These are phyloP conservation scores for Fusarium pininemorale DNA, from an alignment of 2,329 filamentous ascomycete genomes.

Conservation along the genomic window DNA sequence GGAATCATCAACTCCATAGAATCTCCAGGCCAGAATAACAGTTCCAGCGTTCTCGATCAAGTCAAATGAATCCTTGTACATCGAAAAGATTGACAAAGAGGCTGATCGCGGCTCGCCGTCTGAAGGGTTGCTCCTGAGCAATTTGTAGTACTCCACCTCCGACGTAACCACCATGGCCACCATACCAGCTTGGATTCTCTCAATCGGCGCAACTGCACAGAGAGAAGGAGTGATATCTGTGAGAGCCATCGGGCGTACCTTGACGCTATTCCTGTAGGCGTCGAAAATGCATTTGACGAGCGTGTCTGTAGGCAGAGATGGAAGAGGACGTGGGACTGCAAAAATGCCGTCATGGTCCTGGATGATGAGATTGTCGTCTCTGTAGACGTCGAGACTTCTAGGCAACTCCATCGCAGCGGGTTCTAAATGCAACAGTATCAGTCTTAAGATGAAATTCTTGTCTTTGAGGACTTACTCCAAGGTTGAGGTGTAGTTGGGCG, in stretches of 20 bases:
- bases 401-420: not conserved
- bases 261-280: not conserved
- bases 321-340: not conserved
- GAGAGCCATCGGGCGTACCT: not conserved
- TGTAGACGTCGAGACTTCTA: not conserved
- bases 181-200: not conserved
- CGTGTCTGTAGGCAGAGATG: not conserved
- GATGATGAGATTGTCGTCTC: not conserved
- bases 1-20: not conserved
- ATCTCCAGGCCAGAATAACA: not conserved
- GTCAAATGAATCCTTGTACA: not conserved
- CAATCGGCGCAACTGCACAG: not conserved
- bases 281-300: not conserved
- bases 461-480: rapidly evolving
- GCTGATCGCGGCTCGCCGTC: not conserved
- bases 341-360: not conserved
- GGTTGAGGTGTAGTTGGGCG: too few relatives aligned
- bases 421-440: not conserved
- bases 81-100: not conserved
- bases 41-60: not conserved
- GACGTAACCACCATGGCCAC: not conserved
- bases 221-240: not conserved
- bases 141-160: not conserved
- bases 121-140: not conserved
- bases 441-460: not conserved